A percentile compares a stretch with the other conserved stretches of the same genome.
Evolutionary conservation across 805 yeast genomes (phyloP).

Genomic region (Dipodascus albidus): DNA sequence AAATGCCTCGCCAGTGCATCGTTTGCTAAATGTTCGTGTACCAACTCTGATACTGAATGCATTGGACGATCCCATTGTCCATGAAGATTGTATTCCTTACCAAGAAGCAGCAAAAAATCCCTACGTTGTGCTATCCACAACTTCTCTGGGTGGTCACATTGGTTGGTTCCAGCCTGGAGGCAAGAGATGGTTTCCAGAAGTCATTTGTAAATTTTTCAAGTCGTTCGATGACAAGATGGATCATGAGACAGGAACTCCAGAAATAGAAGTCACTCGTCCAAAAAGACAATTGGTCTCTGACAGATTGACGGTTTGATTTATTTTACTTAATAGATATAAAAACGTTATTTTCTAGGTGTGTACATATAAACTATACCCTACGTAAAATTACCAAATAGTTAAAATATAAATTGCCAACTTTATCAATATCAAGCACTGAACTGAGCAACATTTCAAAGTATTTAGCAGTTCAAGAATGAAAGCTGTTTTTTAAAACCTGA

Average conservation of each 20-base stretch:
- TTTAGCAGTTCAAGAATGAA: too few species aligned
- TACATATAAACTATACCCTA: too few species aligned
- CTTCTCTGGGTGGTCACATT: constrained; percentile 69
- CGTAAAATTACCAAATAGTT: too few species aligned
- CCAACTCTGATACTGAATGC: constrained; percentile 59
- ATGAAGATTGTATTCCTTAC: constrained; percentile 40
- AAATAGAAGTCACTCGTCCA: background rate
- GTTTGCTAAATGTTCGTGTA: constrained; percentile 41
- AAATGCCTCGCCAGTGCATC: constrained; percentile 43
- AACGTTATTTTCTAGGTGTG: too few species aligned
- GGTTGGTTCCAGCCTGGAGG: constrained; percentile 62
- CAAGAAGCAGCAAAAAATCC: constrained; percentile 46
- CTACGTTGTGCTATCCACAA: constrained; percentile 42
- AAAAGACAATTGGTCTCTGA: background rate
- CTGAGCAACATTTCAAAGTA: too few species aligned
- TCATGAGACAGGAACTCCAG: background rate
- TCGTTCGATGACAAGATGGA: background rate
- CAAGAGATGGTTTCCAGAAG: constrained; percentile 54
- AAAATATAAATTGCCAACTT: too few species aligned
- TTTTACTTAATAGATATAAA: too few species aligned
- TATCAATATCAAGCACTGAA: too few species aligned
- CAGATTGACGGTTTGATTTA: background rate
- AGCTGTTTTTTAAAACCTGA: too few species aligned
- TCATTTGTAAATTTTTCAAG: constrained; percentile 34
- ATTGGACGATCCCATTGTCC: constrained; percentile 65